Evolutionary conservation across 768 basidiomycete species (phyloP), one percentile per base, ranked within the genome.

Genomic region (Russula sp.): DNA sequence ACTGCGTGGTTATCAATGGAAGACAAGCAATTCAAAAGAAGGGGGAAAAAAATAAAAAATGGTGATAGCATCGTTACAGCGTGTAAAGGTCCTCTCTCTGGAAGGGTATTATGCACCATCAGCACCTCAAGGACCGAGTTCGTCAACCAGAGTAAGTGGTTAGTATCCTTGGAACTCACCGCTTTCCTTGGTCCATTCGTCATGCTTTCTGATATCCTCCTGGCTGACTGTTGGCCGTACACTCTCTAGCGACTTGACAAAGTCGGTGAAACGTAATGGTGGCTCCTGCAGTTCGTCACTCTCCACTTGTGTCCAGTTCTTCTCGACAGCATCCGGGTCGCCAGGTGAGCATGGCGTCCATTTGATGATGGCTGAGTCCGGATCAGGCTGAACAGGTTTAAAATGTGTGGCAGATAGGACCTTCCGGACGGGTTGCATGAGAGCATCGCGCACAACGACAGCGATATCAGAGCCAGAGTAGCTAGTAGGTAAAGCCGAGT

Each of bases 351-450:
- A 99, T 2, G 97, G 97, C 22, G 94, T 98, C 87, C 83, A 96
- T 74, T 86, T 94, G 73, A 54, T 60, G 47, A 66, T 66, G 16
- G 58, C 63, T 0, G 70, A 64, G 35, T 69, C 70, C 34, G 71
- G 75, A 53, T 50, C 65, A 14, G 71, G 68, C 8, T 70, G 58
- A 25, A 83, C 77, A 36, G 73, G 78, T 71, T 93, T 93, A 76
- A 99, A 99, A 74, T 99, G 96, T 0, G 94, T 97, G 2, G 97
- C 94, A 22, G 87, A 85, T 52, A 98, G 83, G 48, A 99, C 93
- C 72, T 99, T 98, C 56, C 96, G 85, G 14, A 99, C 91, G 1
- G 96, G 96, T 71, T 98, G 95, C 96, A 98, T 99, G 65, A 99
- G 81, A 0, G 96, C 95, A 70, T 98, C 96, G 59, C 94, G 87